These are phyloP conservation scores for Phytophthora pluvialis DNA, from an alignment of 352 stramenopile genomes.

Conservation along the genomic window DNA sequence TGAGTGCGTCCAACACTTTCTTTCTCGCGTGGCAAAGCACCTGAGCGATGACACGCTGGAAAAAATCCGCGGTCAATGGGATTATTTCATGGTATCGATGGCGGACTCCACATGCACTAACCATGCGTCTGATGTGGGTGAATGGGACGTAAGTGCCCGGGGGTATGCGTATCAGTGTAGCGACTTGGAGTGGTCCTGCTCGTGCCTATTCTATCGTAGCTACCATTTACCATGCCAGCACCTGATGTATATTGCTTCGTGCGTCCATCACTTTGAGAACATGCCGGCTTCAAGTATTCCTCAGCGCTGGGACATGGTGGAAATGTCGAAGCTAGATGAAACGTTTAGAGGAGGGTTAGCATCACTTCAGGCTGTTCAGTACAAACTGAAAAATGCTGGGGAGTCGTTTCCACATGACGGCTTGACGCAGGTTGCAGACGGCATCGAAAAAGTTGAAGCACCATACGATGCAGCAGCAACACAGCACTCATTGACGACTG, in stretches of 20 bases:
- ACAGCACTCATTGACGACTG: no score
- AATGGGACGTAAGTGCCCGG: conserved; percentile 3
- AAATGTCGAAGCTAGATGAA: conserved; percentile 3
- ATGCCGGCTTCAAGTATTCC: conserved; percentile 7
- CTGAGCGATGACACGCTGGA: conserved; percentile 1
- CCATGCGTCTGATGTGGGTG: background rate
- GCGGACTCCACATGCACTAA: background rate
- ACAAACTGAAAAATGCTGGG: background rate
- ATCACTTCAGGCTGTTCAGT: background rate
- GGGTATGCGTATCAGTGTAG: conserved; percentile 5
- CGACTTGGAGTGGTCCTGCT: conserved; percentile 1
- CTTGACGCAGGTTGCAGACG: background rate
- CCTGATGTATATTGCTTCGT: conserved; percentile 10
- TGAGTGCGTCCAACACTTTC: background rate
- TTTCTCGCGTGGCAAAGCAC: background rate
- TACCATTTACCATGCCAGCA: conserved; percentile 16
- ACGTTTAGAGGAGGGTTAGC: background rate
- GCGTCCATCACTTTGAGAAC: background rate
- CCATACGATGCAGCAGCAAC: background rate
- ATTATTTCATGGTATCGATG: conserved; percentile 2
- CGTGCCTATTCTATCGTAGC: conserved; percentile 10
- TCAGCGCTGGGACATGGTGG: background rate
- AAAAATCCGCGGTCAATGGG: conserved; percentile 10
- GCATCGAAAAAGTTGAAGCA: background rate
- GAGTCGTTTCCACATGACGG: background rate